These are phyloP conservation scores for Aspergillus incahuasiensis DNA, from an alignment of 495 filamentous ascomycete species.

Conservation along the genomic window DNA sequence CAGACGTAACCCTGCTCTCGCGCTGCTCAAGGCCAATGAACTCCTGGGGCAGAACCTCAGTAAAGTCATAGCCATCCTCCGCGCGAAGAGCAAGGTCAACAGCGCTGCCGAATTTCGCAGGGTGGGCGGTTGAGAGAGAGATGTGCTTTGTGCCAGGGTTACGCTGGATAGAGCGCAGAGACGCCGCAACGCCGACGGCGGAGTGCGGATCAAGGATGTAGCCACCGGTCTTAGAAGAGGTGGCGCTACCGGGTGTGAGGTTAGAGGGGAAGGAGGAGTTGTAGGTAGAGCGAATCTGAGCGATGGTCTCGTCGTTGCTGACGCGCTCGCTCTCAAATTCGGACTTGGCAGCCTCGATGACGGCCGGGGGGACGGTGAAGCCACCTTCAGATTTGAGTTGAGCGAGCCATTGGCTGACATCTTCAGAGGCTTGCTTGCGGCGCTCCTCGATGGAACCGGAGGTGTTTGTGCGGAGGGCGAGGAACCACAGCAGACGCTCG, in stretches of 20 bases:
- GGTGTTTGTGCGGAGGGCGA: conserved; percentile 55
- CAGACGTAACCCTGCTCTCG: conserved; percentile 32
- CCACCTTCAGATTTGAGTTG: conserved; percentile 72
- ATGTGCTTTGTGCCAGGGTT: conserved; percentile 56
- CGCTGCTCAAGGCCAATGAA: conserved; percentile 68
- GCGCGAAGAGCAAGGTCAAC: conserved; percentile 69
- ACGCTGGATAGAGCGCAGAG: conserved; percentile 59
- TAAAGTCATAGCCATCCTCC: conserved; percentile 63
- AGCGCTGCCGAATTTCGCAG: conserved; percentile 82
- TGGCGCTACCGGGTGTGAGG: conserved; percentile 26
- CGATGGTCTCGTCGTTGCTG: conserved; percentile 69
- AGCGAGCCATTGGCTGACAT: conserved; percentile 66
- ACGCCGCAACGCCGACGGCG: conserved; percentile 75
- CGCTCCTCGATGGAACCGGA: conserved; percentile 25
- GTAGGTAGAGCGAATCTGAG: conserved; percentile 67
- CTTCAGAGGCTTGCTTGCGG: conserved; percentile 45
- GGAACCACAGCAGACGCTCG: conserved; percentile 91
- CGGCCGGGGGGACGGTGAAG: conserved; percentile 66
- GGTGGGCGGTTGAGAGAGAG: conserved; percentile 85
- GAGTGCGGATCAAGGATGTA: conserved; percentile 93
- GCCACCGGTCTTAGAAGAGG: conserved; percentile 30
- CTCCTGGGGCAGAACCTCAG: conserved; percentile 68
- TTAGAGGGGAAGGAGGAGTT: conserved; percentile 32
- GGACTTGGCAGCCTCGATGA: conserved; percentile 58
- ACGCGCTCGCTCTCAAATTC: conserved; percentile 83